phyloP scores from a whole-genome alignment of 1,284 basidiomycete species.

The Malassezia nana region DNA sequence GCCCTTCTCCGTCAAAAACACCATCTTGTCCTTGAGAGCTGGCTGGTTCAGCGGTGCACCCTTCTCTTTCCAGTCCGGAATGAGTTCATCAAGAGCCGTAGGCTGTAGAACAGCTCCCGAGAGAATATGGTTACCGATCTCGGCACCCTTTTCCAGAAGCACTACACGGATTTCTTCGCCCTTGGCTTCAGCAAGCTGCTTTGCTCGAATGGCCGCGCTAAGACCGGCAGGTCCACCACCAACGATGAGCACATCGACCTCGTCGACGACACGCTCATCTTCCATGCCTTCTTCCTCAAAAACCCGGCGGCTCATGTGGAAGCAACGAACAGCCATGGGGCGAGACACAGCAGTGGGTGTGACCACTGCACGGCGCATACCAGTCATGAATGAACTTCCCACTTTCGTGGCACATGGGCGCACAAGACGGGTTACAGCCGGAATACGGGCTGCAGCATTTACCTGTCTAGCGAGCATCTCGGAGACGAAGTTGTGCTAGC shows the following conservation, averaged over 20 bases:
- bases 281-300: conserved; percentile 27
- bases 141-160: conserved; percentile 85
- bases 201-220: conserved; percentile 87
- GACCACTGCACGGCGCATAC: not conserved
- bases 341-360: not conserved
- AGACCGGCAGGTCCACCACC: conserved; percentile 91
- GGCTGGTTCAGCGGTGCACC: conserved; percentile 62
- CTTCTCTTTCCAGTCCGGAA: conserved; percentile 71
- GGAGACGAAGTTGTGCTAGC: not conserved
- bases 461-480: conserved; percentile 11
- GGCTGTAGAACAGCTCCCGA: conserved; percentile 94
- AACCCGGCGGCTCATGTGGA: conserved; percentile 1
- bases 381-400: not conserved
- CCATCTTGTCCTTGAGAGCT: conserved; percentile 73
- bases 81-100: conserved; percentile 76
- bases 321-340: not conserved
- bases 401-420: not conserved
- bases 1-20: conserved; percentile 64
- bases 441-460: conserved; percentile 1
- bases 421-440: not conserved
- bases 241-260: conserved; percentile 93
- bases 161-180: conserved; percentile 75
- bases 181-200: conserved; percentile 76
- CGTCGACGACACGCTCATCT: conserved; percentile 45
- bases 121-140: conserved; percentile 87